Evolutionary conservation across 805 yeast genomes (phyloP), one percentile per base, ranked within the genome.

Genomic region (Teunomyces panamensis): DNA sequence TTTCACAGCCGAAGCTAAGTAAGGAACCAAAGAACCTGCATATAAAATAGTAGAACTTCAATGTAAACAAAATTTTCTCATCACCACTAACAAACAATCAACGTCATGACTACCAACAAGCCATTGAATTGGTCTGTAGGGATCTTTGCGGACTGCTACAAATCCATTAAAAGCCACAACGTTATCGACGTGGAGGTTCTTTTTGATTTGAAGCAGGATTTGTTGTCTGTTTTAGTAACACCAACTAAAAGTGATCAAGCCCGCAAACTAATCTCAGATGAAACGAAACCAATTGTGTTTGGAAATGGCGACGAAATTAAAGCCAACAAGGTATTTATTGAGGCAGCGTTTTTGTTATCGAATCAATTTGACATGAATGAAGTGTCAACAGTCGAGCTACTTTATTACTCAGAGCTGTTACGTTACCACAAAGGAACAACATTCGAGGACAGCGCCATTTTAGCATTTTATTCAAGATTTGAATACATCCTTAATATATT

Each of bases 401-500:
- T 91, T 2, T 77, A 69, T 44, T 62, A 65, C 50, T 77, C 89
- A 3, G 58, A 68, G 14, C 52, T 49, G 62, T 20, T 68, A 56
- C 45, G 63, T 57, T 50, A 66, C 58, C 56, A 68, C 67, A 69
- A 78, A 24, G 85, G 86, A 0, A 68, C 75, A 0, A 67, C 74
- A 2, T 61, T 79, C 28, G 52, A 74, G 6, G 90, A 85, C 54
- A 71, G 78, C 16, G 96, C 94, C 1, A 78, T 82, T 49, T 78
- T 86, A 5, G 75, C 81, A 8, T 89, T 79, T 62, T 87, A 83
- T 58, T 68, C 80, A 45, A 77, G 97, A 56, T 76, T 85, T 45
- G 85, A 82, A 56, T 85, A 80, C 52, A 81, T 91, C n/a, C 64
- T 92, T 36, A 88, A 86, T 54, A 82, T 86, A 20, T 73, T 80